These are phyloP conservation scores for Pythium brachiatum DNA, from an alignment of 352 stramenopile genomes.

Conservation along the genomic window DNA sequence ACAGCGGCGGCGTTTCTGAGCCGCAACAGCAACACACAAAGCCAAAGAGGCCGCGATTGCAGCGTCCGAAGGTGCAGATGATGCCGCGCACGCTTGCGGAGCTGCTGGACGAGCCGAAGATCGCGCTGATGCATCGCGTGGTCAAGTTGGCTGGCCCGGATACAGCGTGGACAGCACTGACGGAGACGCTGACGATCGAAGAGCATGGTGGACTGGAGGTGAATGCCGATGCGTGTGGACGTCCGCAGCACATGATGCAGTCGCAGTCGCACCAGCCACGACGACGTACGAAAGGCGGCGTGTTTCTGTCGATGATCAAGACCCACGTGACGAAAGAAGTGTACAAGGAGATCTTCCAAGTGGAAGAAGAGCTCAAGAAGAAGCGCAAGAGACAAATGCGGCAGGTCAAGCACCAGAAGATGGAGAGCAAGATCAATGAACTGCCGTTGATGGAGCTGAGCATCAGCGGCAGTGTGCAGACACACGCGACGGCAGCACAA, in stretches of 20 bases:
- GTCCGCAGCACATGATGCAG: conserved; percentile 49
- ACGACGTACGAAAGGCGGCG: conserved; percentile 63
- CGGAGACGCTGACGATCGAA: conserved; percentile 65
- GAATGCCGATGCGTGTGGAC: conserved; percentile 47
- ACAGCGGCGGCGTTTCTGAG: not conserved
- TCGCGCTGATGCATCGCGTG: conserved; percentile 67
- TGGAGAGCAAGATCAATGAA: conserved; percentile 59
- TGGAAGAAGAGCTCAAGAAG: conserved; percentile 76
- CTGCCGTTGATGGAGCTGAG: conserved; percentile 54
- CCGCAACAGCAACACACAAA: not conserved
- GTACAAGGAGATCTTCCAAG: conserved; percentile 74
- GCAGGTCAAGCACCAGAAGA: conserved; percentile 45
- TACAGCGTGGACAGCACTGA: conserved; percentile 54
- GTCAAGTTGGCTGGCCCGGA: conserved; percentile 64
- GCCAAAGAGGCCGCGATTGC: conserved; percentile 9
- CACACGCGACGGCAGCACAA: conserved; percentile 3
- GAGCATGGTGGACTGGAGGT: conserved; percentile 53
- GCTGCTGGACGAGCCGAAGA: conserved; percentile 63
- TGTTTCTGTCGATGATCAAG: conserved; percentile 69
- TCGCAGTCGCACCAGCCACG: conserved; percentile 45
- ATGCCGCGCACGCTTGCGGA: conserved; percentile 58
- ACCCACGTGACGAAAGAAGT: conserved; percentile 58
- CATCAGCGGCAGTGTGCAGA: conserved; percentile 18
- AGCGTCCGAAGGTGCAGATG: conserved; percentile 42
- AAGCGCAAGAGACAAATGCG: conserved; percentile 57